These are phyloP conservation scores for Musa troglodytarum DNA, from an alignment of 176 grass and related monocot species.

Conservation along the genomic window DNA sequence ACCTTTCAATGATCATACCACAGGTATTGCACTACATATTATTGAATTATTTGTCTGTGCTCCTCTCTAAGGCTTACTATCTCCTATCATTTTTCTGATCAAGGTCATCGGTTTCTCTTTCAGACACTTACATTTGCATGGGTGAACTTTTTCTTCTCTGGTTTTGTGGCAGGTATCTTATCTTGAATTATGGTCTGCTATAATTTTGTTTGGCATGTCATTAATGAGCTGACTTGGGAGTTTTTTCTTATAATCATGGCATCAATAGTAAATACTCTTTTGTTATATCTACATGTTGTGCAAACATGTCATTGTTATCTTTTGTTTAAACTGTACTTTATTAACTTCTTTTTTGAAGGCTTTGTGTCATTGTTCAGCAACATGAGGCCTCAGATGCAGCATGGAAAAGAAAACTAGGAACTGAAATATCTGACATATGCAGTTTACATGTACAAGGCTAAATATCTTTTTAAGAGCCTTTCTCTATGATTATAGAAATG, in stretches of 20 bases:
- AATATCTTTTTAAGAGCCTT: not conserved
- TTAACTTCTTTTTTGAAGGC: not conserved
- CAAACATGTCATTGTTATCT: not conserved
- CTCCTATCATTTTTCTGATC: not conserved
- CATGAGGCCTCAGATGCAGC: not conserved
- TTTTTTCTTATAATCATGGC: not conserved
- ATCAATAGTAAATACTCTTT: not conserved
- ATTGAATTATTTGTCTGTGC: not conserved
- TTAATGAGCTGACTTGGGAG: not conserved
- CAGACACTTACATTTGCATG: constrained; percentile 99
- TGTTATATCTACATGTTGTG: not conserved
- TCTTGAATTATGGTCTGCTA: not conserved
- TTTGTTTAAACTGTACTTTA: not conserved
- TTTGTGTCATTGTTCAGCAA: not conserved
- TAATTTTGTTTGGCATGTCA: constrained; percentile 9
- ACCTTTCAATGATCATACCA: constrained; percentile 96
- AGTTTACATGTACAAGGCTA: not conserved
- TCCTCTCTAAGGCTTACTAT: not conserved
- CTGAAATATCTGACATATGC: not conserved
- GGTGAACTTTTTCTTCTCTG: constrained; percentile 99
- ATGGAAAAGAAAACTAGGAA: not conserved
- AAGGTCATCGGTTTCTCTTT: constrained; percentile 14
- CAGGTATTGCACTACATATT: constrained; percentile 32
- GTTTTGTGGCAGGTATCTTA: constrained; percentile 89
- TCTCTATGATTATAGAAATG: not conserved